phyloP scores from a whole-genome alignment of 805 yeast species.

The Kuraishia borneana region DNA sequence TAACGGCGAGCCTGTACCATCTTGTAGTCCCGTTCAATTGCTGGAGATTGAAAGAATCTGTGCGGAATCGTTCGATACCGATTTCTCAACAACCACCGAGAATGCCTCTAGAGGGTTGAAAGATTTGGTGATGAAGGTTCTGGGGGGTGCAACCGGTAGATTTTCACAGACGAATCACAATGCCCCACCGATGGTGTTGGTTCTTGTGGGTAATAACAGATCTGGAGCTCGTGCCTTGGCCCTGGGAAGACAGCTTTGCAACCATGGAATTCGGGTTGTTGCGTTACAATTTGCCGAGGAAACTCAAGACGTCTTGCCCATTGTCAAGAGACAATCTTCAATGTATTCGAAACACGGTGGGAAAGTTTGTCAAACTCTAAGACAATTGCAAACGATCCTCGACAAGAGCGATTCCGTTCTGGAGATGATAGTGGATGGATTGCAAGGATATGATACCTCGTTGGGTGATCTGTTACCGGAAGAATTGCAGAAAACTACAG shows the following conservation, averaged over 20 bases:
- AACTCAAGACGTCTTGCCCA: constrained; percentile 6
- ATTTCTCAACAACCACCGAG: constrained; percentile 40
- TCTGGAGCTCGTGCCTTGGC: constrained; percentile 71
- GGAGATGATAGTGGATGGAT: constrained; percentile 71
- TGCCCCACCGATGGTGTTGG: constrained; percentile 64
- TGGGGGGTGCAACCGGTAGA: constrained; percentile 59
- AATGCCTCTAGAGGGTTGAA: constrained; percentile 61
- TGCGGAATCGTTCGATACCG: constrained; percentile 38
- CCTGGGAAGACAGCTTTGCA: constrained; percentile 67
- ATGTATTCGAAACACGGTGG: constrained; percentile 59
- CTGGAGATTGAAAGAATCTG: constrained; percentile 61
- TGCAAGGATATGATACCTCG: constrained; percentile 74
- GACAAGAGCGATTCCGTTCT: constrained; percentile 57
- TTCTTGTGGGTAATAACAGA: constrained; percentile 63
- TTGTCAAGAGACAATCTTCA: constrained; percentile 36
- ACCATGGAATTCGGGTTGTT: constrained; percentile 62
- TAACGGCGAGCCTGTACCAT: constrained; percentile 29
- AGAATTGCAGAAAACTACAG: constrained; percentile 27
- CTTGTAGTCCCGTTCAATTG: constrained; percentile 70
- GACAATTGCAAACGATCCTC: constrained; percentile 23
- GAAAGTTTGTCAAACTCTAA: constrained; percentile 32
- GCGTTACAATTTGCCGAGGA: constrained; percentile 32
- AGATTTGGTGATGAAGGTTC: constrained; percentile 40
- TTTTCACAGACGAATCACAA: constrained; percentile 60
- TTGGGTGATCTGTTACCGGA: constrained; percentile 43